phyloP scores from a whole-genome alignment of 2,329 filamentous ascomycete genomes.

The Ophiostoma fasciatum region DNA sequence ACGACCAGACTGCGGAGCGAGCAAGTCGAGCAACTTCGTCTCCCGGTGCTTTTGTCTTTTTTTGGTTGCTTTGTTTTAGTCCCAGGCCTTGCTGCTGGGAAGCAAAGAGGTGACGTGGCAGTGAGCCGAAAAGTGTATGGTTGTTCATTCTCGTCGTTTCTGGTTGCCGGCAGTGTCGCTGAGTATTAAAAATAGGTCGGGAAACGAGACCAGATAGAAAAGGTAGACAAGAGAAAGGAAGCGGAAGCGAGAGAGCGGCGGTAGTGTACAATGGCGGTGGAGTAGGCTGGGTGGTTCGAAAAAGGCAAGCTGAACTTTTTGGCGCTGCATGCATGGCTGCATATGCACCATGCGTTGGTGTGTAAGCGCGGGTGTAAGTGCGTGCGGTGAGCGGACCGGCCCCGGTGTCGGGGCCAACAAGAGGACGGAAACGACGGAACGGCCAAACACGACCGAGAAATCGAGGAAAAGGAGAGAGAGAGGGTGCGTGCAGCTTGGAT shows the following conservation, averaged over 20 bases:
- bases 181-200: slow-evolving; percentile 20
- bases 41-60: background rate
- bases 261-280: slow-evolving; percentile 7
- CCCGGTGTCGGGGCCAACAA: slow-evolving; percentile 1
- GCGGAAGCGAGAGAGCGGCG: background rate
- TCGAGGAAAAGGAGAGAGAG: background rate
- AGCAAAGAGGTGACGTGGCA: slow-evolving; percentile 13
- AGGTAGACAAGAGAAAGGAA: slow-evolving; percentile 4
- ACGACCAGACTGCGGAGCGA: background rate
- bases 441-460: no score
- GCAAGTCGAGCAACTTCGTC: background rate
- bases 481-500: no score
- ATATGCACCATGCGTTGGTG: no score
- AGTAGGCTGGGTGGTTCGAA: background rate
- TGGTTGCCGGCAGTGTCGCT: slow-evolving; percentile 10
- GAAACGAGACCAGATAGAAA: slow-evolving; percentile 3
- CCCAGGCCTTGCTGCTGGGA: slow-evolving; percentile 14
- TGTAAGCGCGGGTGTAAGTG: background rate
- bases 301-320: background rate
- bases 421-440: no score
- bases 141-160: slow-evolving; percentile 13
- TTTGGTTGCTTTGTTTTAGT: slow-evolving; percentile 2
- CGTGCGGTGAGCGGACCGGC: slow-evolving; percentile 1
- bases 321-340: slow-evolving; percentile 7
- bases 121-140: slow-evolving; percentile 16